These are phyloP conservation scores for Hypomontagnella submonticulosa DNA, from an alignment of 495 filamentous ascomycete species.

Conservation along the genomic window DNA sequence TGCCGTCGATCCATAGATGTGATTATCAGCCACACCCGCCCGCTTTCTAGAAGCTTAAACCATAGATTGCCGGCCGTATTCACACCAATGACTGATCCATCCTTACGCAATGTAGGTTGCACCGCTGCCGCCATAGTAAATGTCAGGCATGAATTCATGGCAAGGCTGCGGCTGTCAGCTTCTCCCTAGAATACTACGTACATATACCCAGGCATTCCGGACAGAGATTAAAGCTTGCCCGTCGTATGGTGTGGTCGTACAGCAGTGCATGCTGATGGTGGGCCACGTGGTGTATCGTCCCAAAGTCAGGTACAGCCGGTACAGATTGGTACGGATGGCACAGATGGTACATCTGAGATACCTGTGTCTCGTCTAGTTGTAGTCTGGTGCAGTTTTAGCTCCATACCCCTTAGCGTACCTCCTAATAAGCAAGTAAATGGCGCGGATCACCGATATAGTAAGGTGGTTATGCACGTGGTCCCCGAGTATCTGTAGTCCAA, in stretches of 20 bases:
- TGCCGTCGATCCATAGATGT: conserved; percentile 15
- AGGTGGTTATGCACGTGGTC: too few relatives aligned
- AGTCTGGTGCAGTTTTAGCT: not conserved
- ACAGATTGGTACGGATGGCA: not conserved
- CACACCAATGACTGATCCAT: conserved; percentile 15
- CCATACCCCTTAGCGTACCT: too few relatives aligned
- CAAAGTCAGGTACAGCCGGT: conserved; percentile 13
- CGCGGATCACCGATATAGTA: too few relatives aligned
- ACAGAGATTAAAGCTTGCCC: not conserved
- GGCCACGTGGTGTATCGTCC: conserved; percentile 34
- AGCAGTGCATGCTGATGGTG: conserved; percentile 9
- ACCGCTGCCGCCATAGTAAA: not conserved
- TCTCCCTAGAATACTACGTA: conserved; percentile 6
- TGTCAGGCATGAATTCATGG: not conserved
- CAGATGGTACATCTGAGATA: too few relatives aligned
- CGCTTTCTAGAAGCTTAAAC: conserved; percentile 29
- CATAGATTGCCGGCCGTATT: conserved; percentile 29
- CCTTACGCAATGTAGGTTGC: not conserved
- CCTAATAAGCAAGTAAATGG: too few relatives aligned
- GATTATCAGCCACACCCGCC: conserved; percentile 31
- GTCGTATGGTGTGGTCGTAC: conserved; percentile 3
- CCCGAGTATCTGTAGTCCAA: too few relatives aligned
- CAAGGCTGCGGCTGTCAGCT: conserved; percentile 22
- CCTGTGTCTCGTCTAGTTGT: not conserved
- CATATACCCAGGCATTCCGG: conserved; percentile 4